phyloP scores from a whole-genome alignment of 352 stramenopile species.

The Globisporangium alternatum region DNA sequence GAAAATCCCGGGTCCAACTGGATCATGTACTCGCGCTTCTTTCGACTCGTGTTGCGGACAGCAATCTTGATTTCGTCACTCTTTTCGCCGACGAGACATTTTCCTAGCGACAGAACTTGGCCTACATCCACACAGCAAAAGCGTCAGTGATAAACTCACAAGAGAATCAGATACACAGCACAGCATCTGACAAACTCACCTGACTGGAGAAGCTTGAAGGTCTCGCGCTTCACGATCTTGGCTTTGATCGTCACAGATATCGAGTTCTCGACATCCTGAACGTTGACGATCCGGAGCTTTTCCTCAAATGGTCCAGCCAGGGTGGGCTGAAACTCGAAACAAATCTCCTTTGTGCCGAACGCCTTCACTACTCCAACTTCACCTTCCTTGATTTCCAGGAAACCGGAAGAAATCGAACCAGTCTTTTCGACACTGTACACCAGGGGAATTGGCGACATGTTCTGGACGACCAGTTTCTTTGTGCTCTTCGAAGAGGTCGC shows the following conservation, averaged over 20 bases:
- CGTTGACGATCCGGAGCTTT: constrained; percentile 87
- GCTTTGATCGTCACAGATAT: constrained; percentile 88
- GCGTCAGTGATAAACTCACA: neutral
- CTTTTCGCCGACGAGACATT: constrained; percentile 80
- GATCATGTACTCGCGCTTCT: constrained; percentile 87
- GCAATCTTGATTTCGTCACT: constrained; percentile 84
- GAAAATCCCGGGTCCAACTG: constrained; percentile 78
- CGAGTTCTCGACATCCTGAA: constrained; percentile 87
- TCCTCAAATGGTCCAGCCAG: constrained; percentile 86
- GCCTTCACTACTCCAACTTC: constrained; percentile 83
- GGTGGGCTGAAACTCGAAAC: constrained; percentile 86
- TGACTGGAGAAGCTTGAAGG: constrained; percentile 87
- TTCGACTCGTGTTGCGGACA: constrained; percentile 85
- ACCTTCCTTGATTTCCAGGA: constrained; percentile 88
- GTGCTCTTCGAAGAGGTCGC: constrained; percentile 82
- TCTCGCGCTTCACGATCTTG: constrained; percentile 87
- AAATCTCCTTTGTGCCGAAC: constrained; percentile 88
- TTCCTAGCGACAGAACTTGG: constrained; percentile 81
- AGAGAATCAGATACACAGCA: neutral
- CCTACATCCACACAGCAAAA: constrained; percentile 24
- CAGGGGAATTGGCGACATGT: constrained; percentile 82
- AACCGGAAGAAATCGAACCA: constrained; percentile 87
- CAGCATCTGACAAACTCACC: constrained; percentile 33
- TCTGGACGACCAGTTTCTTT: constrained; percentile 83
- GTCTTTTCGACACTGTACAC: constrained; percentile 89